Base-by-base conservation (phyloP, 495 filamentous ascomycete species). In the Durotheca rogersii region DNA sequence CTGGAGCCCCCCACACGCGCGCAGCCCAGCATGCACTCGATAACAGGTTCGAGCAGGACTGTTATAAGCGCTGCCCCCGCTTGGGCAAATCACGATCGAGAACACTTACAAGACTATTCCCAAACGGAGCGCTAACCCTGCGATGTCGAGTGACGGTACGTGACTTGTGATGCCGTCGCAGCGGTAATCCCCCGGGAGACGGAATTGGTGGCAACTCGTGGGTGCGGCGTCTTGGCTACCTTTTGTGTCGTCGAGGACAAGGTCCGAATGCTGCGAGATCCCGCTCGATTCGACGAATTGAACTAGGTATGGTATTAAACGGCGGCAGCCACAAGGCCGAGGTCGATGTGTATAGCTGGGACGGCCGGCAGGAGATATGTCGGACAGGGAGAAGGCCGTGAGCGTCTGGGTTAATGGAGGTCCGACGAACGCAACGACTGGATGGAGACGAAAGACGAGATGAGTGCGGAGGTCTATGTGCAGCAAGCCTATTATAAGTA, bases 401-500 rank as follows among this genome's bases (percentile, higher is more conserved):
- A 14, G 10, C 3, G 15, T 21, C 9, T 9, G 23, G 23, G 9
- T 14, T 11, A 23, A 16, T 9, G 2, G 19, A 44, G 6, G 12
- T 33, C 25, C 19, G 30, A 23, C 11, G 18, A 25, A 17, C 23
- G 30, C 33, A 20, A 23, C 25, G 18, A 34, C 23, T 15, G 18
- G 30, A n/a, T 15, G 14, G 4, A 3, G 14, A 18, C 18, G 6
- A 25, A 23, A n/a, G 35, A 23, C 9, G 18, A 34, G 14, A 23
- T 34, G 14, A 4, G 23, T 9, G 23, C 36, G 5, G 14, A 25
- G 29, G 41, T 34, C 41, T 43, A 32, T 48, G 15, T 41, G 30
- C n/a, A n/a, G 32, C 47, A 51, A 47, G 35, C 34, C 43, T 48
- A 53, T 48, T 52, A 54, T 41, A 49, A 55, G 38, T 33, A 49